Percentiles rank a stretch among this genome's conserved stretches.
phyloP scores from a whole-genome alignment of 2,329 filamentous ascomycete genomes.

The Hawksworthiomyces lignivorus region DNA sequence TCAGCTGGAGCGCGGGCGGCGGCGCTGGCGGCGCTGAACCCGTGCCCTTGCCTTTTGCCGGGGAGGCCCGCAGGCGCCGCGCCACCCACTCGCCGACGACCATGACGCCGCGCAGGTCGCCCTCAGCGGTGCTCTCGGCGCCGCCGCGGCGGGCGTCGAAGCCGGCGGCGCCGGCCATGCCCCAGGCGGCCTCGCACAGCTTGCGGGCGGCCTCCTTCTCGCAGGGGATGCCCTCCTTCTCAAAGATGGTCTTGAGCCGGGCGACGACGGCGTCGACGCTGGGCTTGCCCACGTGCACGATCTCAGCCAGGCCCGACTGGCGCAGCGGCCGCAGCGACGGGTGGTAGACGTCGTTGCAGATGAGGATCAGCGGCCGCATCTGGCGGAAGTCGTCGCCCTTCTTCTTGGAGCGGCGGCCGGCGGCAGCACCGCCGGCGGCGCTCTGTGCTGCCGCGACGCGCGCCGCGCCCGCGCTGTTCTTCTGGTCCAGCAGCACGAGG shows the following conservation, averaged over 20 bases:
- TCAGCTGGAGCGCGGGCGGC: conserved; percentile 42
- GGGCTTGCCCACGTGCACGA: conserved; percentile 86
- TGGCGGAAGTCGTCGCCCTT: conserved; percentile 83
- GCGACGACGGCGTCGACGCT: conserved; percentile 77
- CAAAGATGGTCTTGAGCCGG: conserved; percentile 75
- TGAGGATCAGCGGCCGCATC: conserved; percentile 80
- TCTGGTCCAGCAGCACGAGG: conserved; percentile 77
- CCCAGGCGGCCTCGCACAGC: conserved; percentile 77
- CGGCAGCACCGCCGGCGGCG: neutral
- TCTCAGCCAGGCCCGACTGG: conserved; percentile 77
- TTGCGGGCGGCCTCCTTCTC: conserved; percentile 84
- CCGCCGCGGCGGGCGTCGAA: conserved; percentile 45
- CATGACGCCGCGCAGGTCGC: conserved; percentile 75
- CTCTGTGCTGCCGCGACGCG: conserved; percentile 21
- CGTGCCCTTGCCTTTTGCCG: no score
- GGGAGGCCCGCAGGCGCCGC: conserved; percentile 52
- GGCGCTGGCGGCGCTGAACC: conserved; percentile 22
- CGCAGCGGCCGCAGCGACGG: conserved; percentile 78
- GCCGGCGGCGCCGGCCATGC: conserved; percentile 65
- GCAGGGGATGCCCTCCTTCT: conserved; percentile 79
- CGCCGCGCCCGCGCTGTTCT: conserved; percentile 54
- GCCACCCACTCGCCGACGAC: conserved; percentile 85
- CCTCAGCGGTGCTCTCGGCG: conserved; percentile 59
- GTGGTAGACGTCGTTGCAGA: conserved; percentile 97
- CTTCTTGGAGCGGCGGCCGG: conserved; percentile 39